phyloP scores from a whole-genome alignment of 2,329 filamentous ascomycete genomes.

The Fonsecaea monophora region DNA sequence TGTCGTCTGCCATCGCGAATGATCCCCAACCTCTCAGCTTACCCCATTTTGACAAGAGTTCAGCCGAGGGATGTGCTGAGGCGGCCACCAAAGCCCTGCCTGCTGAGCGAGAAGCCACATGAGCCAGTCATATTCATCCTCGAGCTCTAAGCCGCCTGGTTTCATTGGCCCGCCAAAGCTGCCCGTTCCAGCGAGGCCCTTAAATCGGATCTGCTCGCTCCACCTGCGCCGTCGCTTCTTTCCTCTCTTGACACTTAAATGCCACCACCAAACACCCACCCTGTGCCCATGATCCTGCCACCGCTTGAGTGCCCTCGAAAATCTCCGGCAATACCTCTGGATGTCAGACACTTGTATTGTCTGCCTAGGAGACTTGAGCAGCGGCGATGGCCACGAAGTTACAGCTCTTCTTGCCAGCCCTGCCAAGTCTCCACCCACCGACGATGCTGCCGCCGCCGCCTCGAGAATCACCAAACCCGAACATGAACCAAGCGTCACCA shows the following conservation, averaged over 20 bases:
- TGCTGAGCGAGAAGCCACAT: slow-evolving; percentile 11
- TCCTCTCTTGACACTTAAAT: slow-evolving; percentile 31
- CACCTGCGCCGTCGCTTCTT: slow-evolving; percentile 32
- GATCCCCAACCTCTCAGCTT: slow-evolving; percentile 1
- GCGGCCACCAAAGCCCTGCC: slow-evolving; percentile 6
- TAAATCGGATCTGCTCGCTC: slow-evolving; percentile 26
- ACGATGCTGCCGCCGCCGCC: slow-evolving; percentile 42
- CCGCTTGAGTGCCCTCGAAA: slow-evolving; percentile 31
- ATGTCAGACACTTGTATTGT: slow-evolving; percentile 74
- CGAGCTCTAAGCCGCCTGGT: background rate
- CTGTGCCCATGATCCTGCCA: slow-evolving; percentile 29
- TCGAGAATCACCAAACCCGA: slow-evolving; percentile 41
- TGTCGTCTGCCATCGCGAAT: slow-evolving; percentile 17
- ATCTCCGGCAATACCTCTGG: slow-evolving; percentile 42
- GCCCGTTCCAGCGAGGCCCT: slow-evolving; percentile 19
- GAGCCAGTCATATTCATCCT: slow-evolving; percentile 18
- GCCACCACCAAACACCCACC: slow-evolving; percentile 23
- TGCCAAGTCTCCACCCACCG: slow-evolving; percentile 47
- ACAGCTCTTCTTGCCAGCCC: slow-evolving; percentile 51
- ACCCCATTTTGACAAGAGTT: slow-evolving; percentile 10
- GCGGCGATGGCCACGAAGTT: slow-evolving; percentile 58
- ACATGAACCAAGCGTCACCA: slow-evolving; percentile 41
- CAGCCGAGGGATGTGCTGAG: slow-evolving; percentile 18
- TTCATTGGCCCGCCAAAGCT: slow-evolving; percentile 21
- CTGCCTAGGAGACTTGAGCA: slow-evolving; percentile 72